Conservation (phyloP, 148 eudicot species). For the Diospyros lotus region DNA sequence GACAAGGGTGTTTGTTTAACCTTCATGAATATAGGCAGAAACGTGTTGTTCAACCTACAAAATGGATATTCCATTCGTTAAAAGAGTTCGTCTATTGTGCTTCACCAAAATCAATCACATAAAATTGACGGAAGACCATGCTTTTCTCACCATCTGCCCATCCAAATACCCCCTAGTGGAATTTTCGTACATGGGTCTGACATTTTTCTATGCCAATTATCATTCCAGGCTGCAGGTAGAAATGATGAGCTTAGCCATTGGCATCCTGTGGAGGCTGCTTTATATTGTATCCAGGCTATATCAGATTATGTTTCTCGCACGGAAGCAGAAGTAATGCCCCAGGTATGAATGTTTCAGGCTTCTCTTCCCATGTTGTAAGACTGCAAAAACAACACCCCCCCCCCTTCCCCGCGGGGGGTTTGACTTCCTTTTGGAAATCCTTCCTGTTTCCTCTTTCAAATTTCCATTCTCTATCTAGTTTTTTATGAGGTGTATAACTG, state of each 20-base stretch:
- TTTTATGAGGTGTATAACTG: background rate
- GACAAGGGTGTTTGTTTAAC: too few relatives aligned
- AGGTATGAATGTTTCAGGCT: slow-evolving; percentile 41
- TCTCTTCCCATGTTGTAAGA: background rate
- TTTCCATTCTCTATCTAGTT: background rate
- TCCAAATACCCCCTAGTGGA: background rate
- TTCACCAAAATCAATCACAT: too few relatives aligned
- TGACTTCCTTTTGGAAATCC: background rate
- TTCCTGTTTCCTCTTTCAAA: background rate
- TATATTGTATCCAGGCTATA: slow-evolving; percentile 90
- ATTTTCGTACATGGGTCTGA: background rate
- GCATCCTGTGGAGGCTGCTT: slow-evolving; percentile 91
- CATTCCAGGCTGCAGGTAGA: slow-evolving; percentile 57
- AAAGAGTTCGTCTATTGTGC: too few relatives aligned
- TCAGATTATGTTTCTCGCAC: slow-evolving; percentile 69
- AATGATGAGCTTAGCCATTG: slow-evolving; percentile 56
- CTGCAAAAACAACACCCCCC: background rate
- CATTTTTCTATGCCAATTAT: slow-evolving; percentile 2
- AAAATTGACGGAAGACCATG: too few relatives aligned
- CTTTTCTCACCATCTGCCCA: too few relatives aligned
- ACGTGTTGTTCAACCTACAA: too few relatives aligned
- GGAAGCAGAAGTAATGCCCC: slow-evolving; percentile 94
- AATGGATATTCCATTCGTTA: too few relatives aligned
- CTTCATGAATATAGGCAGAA: too few relatives aligned
- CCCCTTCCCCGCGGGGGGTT: background rate